These are phyloP conservation scores for Poa annua DNA, from an alignment of 176 grass and related monocot genomes.

Conservation along the genomic window DNA sequence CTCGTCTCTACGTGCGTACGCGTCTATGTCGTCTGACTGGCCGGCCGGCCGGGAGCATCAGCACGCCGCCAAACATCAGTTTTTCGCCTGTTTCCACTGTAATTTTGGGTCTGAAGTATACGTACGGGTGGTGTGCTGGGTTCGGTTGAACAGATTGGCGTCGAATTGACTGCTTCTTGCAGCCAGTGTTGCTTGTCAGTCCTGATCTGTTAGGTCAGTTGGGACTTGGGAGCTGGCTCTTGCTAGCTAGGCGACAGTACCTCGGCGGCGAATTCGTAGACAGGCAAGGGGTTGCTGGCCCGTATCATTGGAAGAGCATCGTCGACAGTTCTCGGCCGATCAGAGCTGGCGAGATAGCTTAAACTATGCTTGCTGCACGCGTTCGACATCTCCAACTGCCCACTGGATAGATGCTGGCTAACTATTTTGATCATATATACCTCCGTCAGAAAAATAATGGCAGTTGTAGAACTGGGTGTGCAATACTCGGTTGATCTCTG, in stretches of 20 bases:
- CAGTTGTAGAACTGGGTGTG: background rate
- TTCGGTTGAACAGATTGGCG: background rate
- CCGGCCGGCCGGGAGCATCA: background rate
- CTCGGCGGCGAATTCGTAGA: background rate
- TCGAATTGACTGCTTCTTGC: conserved; percentile 22
- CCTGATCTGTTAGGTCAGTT: conserved; percentile 40
- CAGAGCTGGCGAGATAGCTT: conserved; percentile 45
- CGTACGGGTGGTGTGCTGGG: background rate
- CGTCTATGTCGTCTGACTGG: background rate
- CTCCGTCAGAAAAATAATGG: background rate
- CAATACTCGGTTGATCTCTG: background rate
- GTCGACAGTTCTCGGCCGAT: background rate
- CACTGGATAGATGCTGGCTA: background rate
- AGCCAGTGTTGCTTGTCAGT: conserved; percentile 26
- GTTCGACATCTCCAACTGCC: conserved; percentile 25
- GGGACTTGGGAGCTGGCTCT: conserved; percentile 1
- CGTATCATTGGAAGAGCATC: conserved; percentile 43
- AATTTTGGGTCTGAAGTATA: conserved; percentile 17
- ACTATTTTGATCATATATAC: conserved; percentile 13
- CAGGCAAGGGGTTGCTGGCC: conserved; percentile 44
- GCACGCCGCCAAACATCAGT: background rate
- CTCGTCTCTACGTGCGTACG: background rate
- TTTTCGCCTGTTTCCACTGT: conserved; percentile 11
- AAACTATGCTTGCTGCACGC: conserved; percentile 38
- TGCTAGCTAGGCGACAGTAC: conserved; percentile 23